Conservation (phyloP, 345 rosid genomes). For the Carallia brachiata region DNA sequence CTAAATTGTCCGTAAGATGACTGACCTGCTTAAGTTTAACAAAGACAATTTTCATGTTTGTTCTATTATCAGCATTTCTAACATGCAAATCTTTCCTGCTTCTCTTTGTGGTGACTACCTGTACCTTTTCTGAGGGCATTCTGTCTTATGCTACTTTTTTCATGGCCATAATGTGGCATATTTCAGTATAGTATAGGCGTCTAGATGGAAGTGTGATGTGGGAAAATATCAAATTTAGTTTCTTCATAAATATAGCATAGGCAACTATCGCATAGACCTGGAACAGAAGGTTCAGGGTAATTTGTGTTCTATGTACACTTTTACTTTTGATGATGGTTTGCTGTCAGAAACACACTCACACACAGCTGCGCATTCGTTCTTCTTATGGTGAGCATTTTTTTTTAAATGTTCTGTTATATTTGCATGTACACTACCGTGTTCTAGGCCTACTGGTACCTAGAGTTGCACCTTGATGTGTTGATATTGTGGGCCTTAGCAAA, state of each 20-base stretch:
- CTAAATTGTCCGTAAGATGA: background rate
- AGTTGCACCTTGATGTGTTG: constrained; percentile 82
- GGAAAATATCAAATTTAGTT: background rate
- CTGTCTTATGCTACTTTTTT: background rate
- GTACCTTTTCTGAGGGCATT: background rate
- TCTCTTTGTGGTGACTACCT: background rate
- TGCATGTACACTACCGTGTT: constrained; percentile 11
- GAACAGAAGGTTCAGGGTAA: background rate
- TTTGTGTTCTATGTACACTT: background rate
- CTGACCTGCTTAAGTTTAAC: background rate
- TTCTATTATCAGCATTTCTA: background rate
- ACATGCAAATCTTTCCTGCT: background rate
- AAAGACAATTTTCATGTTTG: background rate
- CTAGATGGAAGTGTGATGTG: background rate
- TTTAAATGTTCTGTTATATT: constrained; percentile 1
- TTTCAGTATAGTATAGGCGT: background rate
- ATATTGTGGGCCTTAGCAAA: constrained; percentile 74
- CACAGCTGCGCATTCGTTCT: too few relatives aligned
- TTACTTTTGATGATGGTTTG: background rate
- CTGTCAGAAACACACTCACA: too few relatives aligned
- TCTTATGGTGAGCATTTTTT: background rate
- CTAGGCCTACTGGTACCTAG: constrained; percentile 69
- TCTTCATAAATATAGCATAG: background rate
- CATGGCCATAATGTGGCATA: background rate
- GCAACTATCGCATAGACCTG: background rate